Evolutionary conservation across 768 basidiomycete species (phyloP).

Genomic region (Russula compacta): DNA sequence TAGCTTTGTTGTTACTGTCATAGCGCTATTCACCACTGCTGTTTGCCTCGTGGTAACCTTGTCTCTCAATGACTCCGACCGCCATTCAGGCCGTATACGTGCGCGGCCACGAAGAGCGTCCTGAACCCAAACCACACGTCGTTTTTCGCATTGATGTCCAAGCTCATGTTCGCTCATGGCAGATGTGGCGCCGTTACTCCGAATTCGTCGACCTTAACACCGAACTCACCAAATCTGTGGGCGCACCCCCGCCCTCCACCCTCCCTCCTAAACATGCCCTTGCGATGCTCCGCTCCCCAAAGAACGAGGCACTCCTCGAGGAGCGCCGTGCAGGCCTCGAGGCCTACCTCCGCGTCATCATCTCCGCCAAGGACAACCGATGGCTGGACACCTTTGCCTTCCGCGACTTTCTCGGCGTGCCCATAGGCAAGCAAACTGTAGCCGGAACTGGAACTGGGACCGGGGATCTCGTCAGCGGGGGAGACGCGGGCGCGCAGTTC

Average conservation of each 20-base stretch:
- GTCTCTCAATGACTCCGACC: conserved; percentile 36
- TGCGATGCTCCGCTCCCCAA: conserved; percentile 52
- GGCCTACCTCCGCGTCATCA: conserved; percentile 75
- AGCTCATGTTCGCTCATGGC: conserved; percentile 87
- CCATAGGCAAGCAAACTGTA: conserved; percentile 40
- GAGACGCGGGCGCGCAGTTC: conserved; percentile 38
- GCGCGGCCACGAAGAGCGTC: conserved; percentile 57
- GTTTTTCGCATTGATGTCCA: conserved; percentile 80
- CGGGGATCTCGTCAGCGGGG: background rate
- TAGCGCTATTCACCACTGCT: background rate
- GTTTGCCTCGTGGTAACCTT: background rate
- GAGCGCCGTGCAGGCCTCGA: conserved; percentile 75
- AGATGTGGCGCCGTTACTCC: conserved; percentile 89
- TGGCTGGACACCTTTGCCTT: conserved; percentile 79
- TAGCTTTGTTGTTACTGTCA: conserved; percentile 6
- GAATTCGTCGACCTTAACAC: conserved; percentile 85
- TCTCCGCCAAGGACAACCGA: conserved; percentile 68
- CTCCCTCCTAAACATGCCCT: conserved; percentile 82
- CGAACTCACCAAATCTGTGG: conserved; percentile 72
- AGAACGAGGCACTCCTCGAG: conserved; percentile 56
- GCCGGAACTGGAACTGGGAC: no score
- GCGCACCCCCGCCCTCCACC: conserved; percentile 64
- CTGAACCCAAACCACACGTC: conserved; percentile 64
- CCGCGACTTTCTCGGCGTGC: conserved; percentile 81
- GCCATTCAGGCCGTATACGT: conserved; percentile 73